Conservation (phyloP, 2,329 filamentous ascomycete genomes). For the Chaetomiaceae sp. region DNA sequence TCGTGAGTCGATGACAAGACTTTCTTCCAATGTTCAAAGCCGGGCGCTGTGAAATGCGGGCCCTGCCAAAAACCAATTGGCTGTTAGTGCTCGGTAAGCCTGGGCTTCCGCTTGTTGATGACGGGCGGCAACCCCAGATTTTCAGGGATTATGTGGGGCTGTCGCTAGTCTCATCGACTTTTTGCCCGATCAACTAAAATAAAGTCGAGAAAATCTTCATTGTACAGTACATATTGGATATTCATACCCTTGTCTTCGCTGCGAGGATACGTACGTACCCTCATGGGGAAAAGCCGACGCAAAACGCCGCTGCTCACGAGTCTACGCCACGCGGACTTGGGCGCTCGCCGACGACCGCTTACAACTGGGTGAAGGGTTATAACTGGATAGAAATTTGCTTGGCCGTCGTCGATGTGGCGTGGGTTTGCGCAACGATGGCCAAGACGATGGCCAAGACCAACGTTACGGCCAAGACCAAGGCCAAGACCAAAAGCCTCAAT, state of each 20-base stretch:
- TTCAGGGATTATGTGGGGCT: conserved; percentile 23
- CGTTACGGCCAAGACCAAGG: no score
- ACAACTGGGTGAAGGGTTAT: neutral
- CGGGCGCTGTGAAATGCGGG: no score
- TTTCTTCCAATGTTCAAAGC: neutral
- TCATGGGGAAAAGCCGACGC: neutral
- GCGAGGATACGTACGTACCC: neutral
- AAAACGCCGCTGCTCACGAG: neutral
- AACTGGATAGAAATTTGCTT: neutral
- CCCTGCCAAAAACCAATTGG: neutral
- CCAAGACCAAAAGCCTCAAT: no score
- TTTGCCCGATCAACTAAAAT: no score
- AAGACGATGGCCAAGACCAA: no score
- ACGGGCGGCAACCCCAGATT: conserved; percentile 22
- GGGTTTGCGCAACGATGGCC: neutral
- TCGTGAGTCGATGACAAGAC: neutral
- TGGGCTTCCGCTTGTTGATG: neutral
- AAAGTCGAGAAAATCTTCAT: no score
- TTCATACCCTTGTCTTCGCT: no score
- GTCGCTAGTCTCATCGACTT: no score
- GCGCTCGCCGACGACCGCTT: neutral
- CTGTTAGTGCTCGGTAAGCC: neutral
- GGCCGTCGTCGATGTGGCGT: neutral
- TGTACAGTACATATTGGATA: no score
- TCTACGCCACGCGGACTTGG: neutral